phyloP scores from a whole-genome alignment of 1,139 yeast genomes.

The Pneumocystis canis region DNA sequence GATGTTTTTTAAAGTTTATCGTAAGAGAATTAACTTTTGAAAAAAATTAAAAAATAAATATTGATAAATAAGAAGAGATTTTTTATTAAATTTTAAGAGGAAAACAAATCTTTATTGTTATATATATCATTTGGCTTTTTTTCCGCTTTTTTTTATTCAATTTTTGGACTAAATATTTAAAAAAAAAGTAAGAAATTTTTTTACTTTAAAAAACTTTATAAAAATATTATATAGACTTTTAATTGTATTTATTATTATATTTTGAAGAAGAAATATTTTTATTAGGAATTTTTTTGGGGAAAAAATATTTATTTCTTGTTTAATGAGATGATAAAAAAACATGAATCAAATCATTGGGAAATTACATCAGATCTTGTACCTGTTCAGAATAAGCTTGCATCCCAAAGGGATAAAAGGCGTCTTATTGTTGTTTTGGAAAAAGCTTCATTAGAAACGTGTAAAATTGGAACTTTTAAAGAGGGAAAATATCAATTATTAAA shows the following conservation, averaged over 20 bases:
- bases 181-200: no score
- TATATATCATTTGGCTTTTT: no score
- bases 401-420: slow-evolving; percentile 35
- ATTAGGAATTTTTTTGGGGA: not conserved
- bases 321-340: not conserved
- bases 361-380: not conserved
- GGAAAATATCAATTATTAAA: slow-evolving; percentile 77
- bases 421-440: slow-evolving; percentile 83
- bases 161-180: not conserved
- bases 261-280: not conserved
- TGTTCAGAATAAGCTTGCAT: not conserved
- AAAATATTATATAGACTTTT: no score
- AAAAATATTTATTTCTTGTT: not conserved
- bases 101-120: not conserved
- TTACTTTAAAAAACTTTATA: no score
- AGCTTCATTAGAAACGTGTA: slow-evolving; percentile 91
- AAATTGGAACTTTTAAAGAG: slow-evolving; percentile 41
- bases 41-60: no score
- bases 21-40: not conserved
- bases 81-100: no score
- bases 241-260: no score
- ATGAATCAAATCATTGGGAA: not conserved
- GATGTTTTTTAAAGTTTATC: not conserved
- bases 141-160: no score
- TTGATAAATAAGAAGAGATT: not conserved